phyloP scores from a whole-genome alignment of 495 filamentous ascomycete species.

The Tuber aestivum region DNA sequence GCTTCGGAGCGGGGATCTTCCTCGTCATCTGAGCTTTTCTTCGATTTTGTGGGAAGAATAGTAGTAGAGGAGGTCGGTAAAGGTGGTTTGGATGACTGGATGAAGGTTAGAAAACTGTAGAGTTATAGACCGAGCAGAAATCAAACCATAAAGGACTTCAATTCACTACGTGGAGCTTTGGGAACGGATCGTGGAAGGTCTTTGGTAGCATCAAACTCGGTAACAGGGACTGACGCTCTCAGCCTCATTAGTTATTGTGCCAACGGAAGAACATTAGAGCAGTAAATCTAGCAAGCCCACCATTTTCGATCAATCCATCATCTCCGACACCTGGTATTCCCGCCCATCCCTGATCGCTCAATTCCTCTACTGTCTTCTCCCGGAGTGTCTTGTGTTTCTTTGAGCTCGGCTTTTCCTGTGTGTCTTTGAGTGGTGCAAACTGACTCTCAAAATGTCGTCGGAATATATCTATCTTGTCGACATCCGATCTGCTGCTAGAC shows the following conservation, averaged over 20 bases:
- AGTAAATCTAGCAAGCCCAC: background rate
- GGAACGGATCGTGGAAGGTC: slow-evolving; percentile 12
- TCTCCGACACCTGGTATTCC: slow-evolving; percentile 10
- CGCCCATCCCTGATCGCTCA: slow-evolving; percentile 23
- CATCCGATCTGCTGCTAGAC: background rate
- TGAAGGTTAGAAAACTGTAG: slow-evolving; percentile 13
- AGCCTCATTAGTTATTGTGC: background rate
- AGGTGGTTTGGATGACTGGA: slow-evolving; percentile 50
- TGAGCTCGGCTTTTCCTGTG: slow-evolving; percentile 4
- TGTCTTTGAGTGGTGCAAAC: slow-evolving; percentile 63
- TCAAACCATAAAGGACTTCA: slow-evolving; percentile 35
- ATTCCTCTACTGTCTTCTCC: background rate
- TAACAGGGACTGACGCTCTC: slow-evolving; percentile 6
- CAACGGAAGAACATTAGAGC: background rate
- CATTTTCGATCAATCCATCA: background rate
- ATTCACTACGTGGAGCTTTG: slow-evolving; percentile 22
- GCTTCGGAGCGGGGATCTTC: slow-evolving; percentile 53
- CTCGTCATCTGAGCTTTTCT: slow-evolving; percentile 44
- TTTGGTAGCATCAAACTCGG: slow-evolving; percentile 14
- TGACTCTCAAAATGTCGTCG: slow-evolving; percentile 78
- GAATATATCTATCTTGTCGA: slow-evolving; percentile 55
- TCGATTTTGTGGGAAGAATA: slow-evolving; percentile 42
- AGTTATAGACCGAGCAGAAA: background rate
- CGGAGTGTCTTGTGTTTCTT: slow-evolving; percentile 3
- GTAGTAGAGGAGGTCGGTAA: slow-evolving; percentile 45